Evolutionary conservation across 768 basidiomycete genomes (phyloP).

Genomic region (Clavulina sp.): DNA sequence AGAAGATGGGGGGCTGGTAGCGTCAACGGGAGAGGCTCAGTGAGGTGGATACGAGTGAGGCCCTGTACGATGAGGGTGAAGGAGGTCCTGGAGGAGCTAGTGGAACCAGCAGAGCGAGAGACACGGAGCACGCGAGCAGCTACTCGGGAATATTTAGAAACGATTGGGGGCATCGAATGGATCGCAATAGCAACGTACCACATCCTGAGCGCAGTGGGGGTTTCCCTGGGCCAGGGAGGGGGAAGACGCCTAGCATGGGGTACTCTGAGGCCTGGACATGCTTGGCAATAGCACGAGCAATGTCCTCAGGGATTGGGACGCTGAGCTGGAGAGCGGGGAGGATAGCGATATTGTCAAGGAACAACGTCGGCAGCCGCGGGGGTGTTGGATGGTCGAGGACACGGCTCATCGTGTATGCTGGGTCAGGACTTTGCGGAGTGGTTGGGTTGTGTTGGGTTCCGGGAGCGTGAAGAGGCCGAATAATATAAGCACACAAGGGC

Average conservation of each 20-base stretch:
- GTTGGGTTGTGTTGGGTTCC: no score
- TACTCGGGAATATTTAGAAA: background rate
- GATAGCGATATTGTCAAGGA: constrained; percentile 51
- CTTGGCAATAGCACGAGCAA: constrained; percentile 47
- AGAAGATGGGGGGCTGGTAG: constrained; percentile 16
- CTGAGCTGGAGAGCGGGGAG: constrained; percentile 57
- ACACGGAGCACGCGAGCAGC: constrained; percentile 57
- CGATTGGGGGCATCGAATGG: background rate
- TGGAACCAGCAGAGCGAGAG: constrained; percentile 28
- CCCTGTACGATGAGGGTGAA: constrained; percentile 61
- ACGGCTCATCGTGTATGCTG: no score
- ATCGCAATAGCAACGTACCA: constrained; percentile 7
- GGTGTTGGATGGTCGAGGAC: constrained; percentile 15
- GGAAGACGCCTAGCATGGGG: constrained; percentile 23
- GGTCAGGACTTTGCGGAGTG: no score
- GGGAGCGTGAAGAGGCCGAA: no score
- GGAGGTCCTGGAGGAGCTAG: constrained; percentile 32
- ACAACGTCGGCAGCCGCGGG: constrained; percentile 40
- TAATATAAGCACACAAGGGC: no score
- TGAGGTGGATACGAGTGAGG: constrained; percentile 43
- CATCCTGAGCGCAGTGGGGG: constrained; percentile 24
- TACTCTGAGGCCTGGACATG: constrained; percentile 53
- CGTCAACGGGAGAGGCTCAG: constrained; percentile 15
- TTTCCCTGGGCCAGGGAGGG: constrained; percentile 43
- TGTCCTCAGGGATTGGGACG: constrained; percentile 40